phyloP scores from a whole-genome alignment of 352 stramenopile genomes.

The Albugo candida region DNA sequence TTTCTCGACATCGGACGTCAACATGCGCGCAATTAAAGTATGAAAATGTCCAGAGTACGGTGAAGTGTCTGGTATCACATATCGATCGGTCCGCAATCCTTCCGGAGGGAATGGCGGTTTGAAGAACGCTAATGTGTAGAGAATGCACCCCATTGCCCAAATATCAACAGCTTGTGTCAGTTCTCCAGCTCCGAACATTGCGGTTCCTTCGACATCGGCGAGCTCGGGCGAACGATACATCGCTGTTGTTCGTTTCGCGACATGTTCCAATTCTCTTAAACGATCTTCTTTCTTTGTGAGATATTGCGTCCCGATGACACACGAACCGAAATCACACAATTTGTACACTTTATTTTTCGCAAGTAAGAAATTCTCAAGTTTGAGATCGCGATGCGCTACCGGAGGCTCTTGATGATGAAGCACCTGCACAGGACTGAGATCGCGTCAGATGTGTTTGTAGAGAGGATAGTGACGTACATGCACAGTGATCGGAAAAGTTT shows the following conservation, averaged over 20 bases:
- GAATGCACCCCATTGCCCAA: constrained; percentile 88
- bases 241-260: constrained; percentile 92
- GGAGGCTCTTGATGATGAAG: constrained; percentile 66
- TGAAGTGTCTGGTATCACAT: constrained; percentile 83
- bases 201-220: constrained; percentile 83
- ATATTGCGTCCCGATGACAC: constrained; percentile 51
- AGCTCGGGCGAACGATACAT: constrained; percentile 97
- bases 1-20: constrained; percentile 79
- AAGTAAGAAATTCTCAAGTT: constrained; percentile 94
- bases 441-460: not conserved
- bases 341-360: constrained; percentile 82
- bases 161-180: constrained; percentile 87
- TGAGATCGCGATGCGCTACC: constrained; percentile 92
- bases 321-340: constrained; percentile 91
- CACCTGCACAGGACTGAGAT: constrained; percentile 26
- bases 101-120: constrained; percentile 91
- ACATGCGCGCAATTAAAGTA: constrained; percentile 81
- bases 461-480: constrained; percentile 19
- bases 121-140: constrained; percentile 92
- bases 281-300: constrained; percentile 74
- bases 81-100: constrained; percentile 86
- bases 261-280: constrained; percentile 80
- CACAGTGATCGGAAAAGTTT: constrained; percentile 49
- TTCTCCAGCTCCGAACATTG: constrained; percentile 82
- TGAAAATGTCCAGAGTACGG: constrained; percentile 77